Evolutionary conservation across 345 rosid genomes (phyloP).

Genomic region (Erysimum cheiranthoides): DNA sequence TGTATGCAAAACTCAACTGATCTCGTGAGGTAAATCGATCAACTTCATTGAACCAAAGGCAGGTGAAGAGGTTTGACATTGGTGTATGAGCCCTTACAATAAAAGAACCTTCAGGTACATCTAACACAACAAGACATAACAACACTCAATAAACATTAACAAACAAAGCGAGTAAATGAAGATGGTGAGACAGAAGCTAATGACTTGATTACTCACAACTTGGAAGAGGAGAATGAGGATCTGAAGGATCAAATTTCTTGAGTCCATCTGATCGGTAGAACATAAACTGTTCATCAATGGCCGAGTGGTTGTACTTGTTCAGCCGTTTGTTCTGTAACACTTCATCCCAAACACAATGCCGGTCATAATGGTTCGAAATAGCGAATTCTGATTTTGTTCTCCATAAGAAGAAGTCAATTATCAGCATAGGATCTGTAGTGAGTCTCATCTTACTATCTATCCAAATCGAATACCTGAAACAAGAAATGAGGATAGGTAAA

Average conservation of each 20-base stretch:
- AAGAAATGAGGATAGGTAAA: conserved; percentile 8
- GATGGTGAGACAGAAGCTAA: neutral
- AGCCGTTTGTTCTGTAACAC: conserved; percentile 80
- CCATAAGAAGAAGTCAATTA: conserved; percentile 89
- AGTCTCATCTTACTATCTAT: conserved; percentile 95
- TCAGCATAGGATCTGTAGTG: conserved; percentile 72
- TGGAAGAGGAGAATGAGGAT: conserved; percentile 72
- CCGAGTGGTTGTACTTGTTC: conserved; percentile 74
- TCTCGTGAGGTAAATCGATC: conserved; percentile 90
- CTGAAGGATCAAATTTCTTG: conserved; percentile 63
- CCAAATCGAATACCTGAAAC: conserved; percentile 91
- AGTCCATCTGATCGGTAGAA: conserved; percentile 86
- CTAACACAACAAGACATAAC: conserved; percentile 53
- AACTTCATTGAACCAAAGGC: conserved; percentile 96
- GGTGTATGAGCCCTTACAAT: conserved; percentile 89
- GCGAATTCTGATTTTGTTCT: conserved; percentile 81
- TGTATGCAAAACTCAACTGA: conserved; percentile 94
- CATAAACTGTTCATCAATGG: conserved; percentile 78
- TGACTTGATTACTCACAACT: conserved; percentile 63
- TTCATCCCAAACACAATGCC: conserved; percentile 98
- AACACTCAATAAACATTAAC: conserved; percentile 39
- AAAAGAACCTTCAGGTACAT: conserved; percentile 98
- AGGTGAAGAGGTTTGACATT: conserved; percentile 93
- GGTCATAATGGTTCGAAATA: conserved; percentile 94
- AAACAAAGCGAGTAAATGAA: conserved; percentile 1